Evolutionary conservation across 2,329 filamentous ascomycete species (phyloP), one percentile per base, ranked within the genome.

Genomic region (Sclerotiophoma versabilis): DNA sequence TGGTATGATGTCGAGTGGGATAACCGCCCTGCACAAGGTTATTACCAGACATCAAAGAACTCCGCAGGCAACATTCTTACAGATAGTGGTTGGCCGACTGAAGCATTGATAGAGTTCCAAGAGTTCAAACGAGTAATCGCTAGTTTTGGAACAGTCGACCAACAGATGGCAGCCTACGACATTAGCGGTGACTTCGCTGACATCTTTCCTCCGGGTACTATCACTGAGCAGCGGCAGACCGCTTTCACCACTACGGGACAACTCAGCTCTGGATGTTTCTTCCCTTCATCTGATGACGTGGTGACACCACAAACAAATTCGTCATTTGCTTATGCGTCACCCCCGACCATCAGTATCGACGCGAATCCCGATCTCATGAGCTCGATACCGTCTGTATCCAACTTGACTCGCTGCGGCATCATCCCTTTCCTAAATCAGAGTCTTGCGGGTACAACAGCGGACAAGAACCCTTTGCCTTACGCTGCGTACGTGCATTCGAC

Each of bases 51-150:
- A 1, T 65, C 79, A 8, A 64, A 70, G 23, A 62, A 75, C 33
- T 41, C 62, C 10, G 61, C 71, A 3, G 76, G 77, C 15, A 75
- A 71, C 7, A 36, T 66, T 2, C 77, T 77, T 17, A 87, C 85
- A 0, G 66, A 77, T 0, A 79, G 86, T 70, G 87, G 87, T 10
- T 89, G 87, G 87, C 87, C 87, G 0, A 82, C 80, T n/a, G 81
- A 84, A 60, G 78, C 80, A 17, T 86, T 80, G 60, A 71, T 87
- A 27, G 83, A 86, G 59, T 78, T 87, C 37, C 75, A 77, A 2
- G 74, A 79, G 39, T 77, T 78, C n/a, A 80, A 80, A 59, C 77
- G 86, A 26, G 61, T 88, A 2, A 64, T 89, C 2, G 68, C 83
- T 8, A 79, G 80, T 30, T 86, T 83, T 66, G 85, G 85, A 1